Evolutionary conservation across 305 asterid genomes (phyloP).

Genomic region (Ajuga reptans): DNA sequence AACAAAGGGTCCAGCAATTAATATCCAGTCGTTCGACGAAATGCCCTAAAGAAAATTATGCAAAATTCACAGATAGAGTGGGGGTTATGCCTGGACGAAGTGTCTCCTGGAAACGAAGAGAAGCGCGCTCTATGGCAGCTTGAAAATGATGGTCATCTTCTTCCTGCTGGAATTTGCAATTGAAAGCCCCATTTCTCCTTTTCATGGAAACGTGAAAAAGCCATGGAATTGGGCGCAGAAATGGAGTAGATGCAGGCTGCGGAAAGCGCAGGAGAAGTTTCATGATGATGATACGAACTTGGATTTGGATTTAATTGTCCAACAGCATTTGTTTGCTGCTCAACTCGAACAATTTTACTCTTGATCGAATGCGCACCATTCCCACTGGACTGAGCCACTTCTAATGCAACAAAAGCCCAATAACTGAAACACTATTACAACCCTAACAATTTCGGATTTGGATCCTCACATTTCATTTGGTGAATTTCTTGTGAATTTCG

Average conservation of each 20-base stretch:
- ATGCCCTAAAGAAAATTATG: constrained; percentile 23
- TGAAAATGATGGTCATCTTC: constrained; percentile 28
- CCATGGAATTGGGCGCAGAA: constrained; percentile 16
- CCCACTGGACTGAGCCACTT: too few species aligned
- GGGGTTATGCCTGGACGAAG: constrained; percentile 51
- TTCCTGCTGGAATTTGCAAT: constrained; percentile 25
- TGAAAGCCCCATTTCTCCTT: constrained; percentile 4
- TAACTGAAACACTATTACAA: too few species aligned
- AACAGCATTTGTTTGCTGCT: not conserved
- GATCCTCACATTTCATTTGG: too few species aligned
- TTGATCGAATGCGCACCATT: too few species aligned
- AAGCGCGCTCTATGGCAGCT: constrained; percentile 47
- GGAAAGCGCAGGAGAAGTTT: constrained; percentile 23
- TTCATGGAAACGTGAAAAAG: constrained; percentile 18
- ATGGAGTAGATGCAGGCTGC: constrained; percentile 11
- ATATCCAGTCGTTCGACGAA: constrained; percentile 17
- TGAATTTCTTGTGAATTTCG: too few species aligned
- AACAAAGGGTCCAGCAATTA: not conserved
- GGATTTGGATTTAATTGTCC: not conserved
- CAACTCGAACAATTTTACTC: not conserved
- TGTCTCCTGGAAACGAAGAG: constrained; percentile 62
- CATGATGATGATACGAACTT: constrained; percentile 20
- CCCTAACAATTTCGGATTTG: too few species aligned
- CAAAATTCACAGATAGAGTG: not conserved
- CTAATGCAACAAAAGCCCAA: too few species aligned